Evolutionary conservation across 495 filamentous ascomycete genomes (phyloP).

Genomic region (Penicillium desertorum): DNA sequence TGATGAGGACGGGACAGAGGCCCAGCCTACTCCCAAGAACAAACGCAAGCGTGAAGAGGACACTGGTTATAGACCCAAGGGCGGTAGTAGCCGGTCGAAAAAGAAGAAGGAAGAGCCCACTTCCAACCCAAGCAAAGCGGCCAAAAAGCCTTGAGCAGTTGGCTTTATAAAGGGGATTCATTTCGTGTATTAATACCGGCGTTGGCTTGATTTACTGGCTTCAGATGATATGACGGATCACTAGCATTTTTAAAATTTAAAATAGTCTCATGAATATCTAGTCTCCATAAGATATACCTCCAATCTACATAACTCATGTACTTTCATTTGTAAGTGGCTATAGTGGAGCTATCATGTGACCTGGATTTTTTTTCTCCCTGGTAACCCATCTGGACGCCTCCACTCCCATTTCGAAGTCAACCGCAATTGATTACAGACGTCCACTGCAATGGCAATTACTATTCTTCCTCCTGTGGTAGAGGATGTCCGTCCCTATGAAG

Average conservation of each 20-base stretch:
- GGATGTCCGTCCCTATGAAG: conserved; percentile 30
- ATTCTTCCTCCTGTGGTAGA: conserved; percentile 65
- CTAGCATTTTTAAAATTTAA: background rate
- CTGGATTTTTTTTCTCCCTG: conserved; percentile 12
- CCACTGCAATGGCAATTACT: conserved; percentile 68
- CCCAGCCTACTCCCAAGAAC: conserved; percentile 42
- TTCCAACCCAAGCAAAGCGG: conserved; percentile 31
- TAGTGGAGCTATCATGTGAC: conserved; percentile 10
- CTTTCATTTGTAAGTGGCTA: background rate
- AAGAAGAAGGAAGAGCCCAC: conserved; percentile 62
- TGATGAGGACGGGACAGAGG: conserved; percentile 54
- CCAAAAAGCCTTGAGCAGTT: conserved; percentile 33
- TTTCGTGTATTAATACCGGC: conserved; percentile 26
- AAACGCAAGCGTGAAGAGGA: conserved; percentile 68
- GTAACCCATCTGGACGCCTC: background rate
- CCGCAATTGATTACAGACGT: background rate
- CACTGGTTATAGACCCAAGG: conserved; percentile 67
- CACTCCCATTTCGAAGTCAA: background rate
- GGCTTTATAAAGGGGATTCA: conserved; percentile 6
- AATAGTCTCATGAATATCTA: background rate
- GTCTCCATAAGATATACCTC: background rate
- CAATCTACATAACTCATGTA: background rate
- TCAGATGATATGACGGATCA: background rate
- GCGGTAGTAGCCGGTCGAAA: conserved; percentile 56
- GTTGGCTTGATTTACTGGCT: conserved; percentile 14